Evolutionary conservation across 2,329 filamentous ascomycete species (phyloP), one percentile per base, ranked within the genome.

Genomic region (Sordariomycetes sp.): DNA sequence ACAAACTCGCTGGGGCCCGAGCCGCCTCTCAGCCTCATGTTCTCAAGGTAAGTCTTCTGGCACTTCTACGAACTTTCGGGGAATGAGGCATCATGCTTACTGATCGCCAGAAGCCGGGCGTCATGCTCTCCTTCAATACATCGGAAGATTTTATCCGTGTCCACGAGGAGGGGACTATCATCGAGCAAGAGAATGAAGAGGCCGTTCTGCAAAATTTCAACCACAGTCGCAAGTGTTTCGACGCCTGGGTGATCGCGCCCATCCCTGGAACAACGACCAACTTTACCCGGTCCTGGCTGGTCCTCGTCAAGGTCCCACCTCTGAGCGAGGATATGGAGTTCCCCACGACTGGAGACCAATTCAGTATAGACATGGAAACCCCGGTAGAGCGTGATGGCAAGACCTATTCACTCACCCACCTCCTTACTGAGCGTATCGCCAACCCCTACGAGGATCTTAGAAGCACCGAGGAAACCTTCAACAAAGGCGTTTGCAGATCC

Each of bases 161-260:
- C 3, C 51, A 54, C 27, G 51, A 57, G 21, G 44, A 49, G 21
- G 55, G 53, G 0, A 58, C 55, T 0, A 14, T 51, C 0, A 58
- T 58, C 12, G 55, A 58, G 25, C 50, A 54, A 44, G 35, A 44
- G 1, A 58, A 58, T n/a, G 55, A 58, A 21, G 38, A 45, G 7
- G 33, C 43, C 2, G 11, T 43, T 1, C 23, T 57, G 2, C 45
- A 46, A 12, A 32, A 37, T 0, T 48, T 50, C 25, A 58, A 58
- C 18, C 39, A 53, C 2, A 39, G 36, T 7, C 33, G 38, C 3
- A 36, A 30, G 1, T 20, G 17, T 0, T 51, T 54, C 24, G 36
- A 43, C 6, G 37, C 48, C 2, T 58, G 55, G 55, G 44, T 48
- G 0, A 33, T 58, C n/a, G 48, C 51, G 0, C 51, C 53, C 0